phyloP scores from a whole-genome alignment of 225 moss, liverwort and hornwort genomes.

The Bryum argenteum region DNA sequence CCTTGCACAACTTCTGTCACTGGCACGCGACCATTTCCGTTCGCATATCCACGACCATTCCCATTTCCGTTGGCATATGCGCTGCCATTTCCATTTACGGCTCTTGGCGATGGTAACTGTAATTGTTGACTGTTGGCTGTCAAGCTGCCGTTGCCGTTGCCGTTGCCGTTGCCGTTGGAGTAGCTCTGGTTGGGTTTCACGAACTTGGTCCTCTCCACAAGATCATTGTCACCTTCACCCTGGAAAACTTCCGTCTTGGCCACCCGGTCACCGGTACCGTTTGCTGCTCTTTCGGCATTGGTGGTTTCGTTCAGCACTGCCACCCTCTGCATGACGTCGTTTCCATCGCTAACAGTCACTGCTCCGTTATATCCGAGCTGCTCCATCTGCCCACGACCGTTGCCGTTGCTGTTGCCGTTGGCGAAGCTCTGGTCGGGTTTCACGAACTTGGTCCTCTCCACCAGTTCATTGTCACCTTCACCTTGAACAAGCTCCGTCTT shows the following conservation, averaged over 20 bases:
- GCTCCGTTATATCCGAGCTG: constrained; percentile 33
- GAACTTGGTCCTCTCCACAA: constrained; percentile 32
- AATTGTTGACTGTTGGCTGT: constrained; percentile 18
- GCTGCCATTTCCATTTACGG: background rate
- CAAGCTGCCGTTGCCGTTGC: constrained; percentile 26
- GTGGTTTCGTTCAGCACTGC: constrained; percentile 21
- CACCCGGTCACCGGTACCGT: background rate
- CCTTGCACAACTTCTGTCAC: constrained; percentile 25
- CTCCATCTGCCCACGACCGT: constrained; percentile 24
- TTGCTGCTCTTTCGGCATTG: background rate
- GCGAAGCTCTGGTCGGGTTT: too few relatives aligned
- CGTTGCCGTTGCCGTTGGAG: background rate
- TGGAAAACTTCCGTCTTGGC: constrained; percentile 24
- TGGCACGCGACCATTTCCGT: constrained; percentile 11
- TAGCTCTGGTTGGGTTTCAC: constrained; percentile 12
- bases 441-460: too few relatives aligned
- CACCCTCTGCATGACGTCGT: constrained; percentile 27
- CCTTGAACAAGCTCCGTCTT: too few relatives aligned
- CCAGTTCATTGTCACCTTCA: too few relatives aligned
- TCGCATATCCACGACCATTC: background rate
- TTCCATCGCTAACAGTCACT: constrained; percentile 1
- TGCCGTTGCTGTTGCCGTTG: too few relatives aligned
- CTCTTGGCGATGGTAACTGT: background rate
- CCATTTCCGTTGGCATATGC: background rate
- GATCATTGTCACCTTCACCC: constrained; percentile 23